Base-by-base conservation (phyloP, 768 basidiomycete species). In the Boletus edulis region DNA sequence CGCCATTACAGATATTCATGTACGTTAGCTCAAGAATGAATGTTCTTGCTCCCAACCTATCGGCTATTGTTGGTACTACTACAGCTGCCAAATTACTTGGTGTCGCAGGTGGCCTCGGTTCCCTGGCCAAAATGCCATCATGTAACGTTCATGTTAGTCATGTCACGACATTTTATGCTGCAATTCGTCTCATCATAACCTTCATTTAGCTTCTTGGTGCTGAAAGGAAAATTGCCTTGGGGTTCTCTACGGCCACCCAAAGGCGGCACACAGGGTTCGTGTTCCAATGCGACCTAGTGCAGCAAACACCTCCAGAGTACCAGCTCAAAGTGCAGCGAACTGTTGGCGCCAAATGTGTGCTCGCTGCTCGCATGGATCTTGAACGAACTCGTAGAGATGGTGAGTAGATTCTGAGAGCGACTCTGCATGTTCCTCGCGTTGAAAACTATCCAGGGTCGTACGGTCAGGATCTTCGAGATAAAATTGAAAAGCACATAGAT, bases 11-110 rank as follows among this genome's bases (percentile, higher is more conserved):
- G 90, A 99, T 98, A 65, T 96, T 98, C 76, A 87, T 91, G 80
- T 99, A 98, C 82, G 97, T 99, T 72, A 96, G 95, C 79, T 96
- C 93, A 65, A 84, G 97, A 77, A 98, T 99, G 93, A 92, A 93
- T 76, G 84, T 94, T 54, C 88, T 99, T 67, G 96, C 97, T 63
- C 97, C 97, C 67, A 99, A 99, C 73, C 84, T 99, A 69, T 96
- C 94, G 66, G 89, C 91, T 73, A 97, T 99, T 75, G 92, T 98
- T 76, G 96, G 97, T 73, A 97, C 97, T 55, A 94, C 91, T 64
- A 96, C 94, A 79, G 97, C 97, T 51, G 97, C 97, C 45, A 99
- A 99, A 78, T 76, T 99, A 50, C 85, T 99, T 39, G 97, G 97
- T 69, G 92, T 98, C 49, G 94, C 97, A 39, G 97, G 97, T 53